Percentiles rank a stretch among this genome's conserved stretches.
Evolutionary conservation across 2,329 filamentous ascomycete species (phyloP).

Genomic region (Ascochyta fabae): DNA sequence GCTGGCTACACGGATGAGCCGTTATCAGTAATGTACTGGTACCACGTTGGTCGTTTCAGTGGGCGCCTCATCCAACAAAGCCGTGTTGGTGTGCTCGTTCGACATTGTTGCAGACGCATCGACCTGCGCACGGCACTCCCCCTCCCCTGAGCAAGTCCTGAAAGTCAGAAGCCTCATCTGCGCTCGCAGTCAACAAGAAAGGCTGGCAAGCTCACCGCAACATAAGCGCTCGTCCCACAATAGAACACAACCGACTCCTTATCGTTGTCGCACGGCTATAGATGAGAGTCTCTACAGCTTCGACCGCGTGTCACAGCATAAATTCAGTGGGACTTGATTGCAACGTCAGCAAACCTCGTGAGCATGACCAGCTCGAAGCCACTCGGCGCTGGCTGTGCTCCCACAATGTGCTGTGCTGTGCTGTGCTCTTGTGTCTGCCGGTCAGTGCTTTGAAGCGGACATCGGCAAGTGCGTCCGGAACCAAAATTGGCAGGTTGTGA

Average conservation of each 20-base stretch:
- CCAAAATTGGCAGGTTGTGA: conserved; percentile 20
- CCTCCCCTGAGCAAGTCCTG: conserved; percentile 12
- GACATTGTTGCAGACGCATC: conserved; percentile 9
- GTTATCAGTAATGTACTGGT: background rate
- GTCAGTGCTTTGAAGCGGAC: conserved; percentile 11
- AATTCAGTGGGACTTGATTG: conserved; percentile 11
- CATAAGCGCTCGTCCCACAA: conserved; percentile 18
- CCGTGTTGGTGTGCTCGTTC: conserved; percentile 20
- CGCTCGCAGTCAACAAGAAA: background rate
- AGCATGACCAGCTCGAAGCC: conserved; percentile 15
- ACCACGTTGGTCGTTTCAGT: conserved; percentile 8
- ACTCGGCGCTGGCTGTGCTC: conserved; percentile 19
- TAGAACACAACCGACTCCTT: conserved; percentile 1
- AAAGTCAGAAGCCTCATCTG: conserved; percentile 4
- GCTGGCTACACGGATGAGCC: conserved; percentile 9
- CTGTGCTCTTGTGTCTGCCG: conserved; percentile 11
- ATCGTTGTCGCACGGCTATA: conserved; percentile 22
- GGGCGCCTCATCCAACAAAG: conserved; percentile 8
- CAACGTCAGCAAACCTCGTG: conserved; percentile 16
- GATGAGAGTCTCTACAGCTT: conserved; percentile 16
- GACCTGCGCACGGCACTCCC: conserved; percentile 15
- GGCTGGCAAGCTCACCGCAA: conserved; percentile 14
- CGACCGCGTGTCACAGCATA: conserved; percentile 15
- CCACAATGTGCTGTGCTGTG: conserved; percentile 11
- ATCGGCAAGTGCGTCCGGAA: conserved; percentile 15